Evolutionary conservation across 1,284 basidiomycete species (phyloP).

Genomic region (Apiotrichum gamsii): DNA sequence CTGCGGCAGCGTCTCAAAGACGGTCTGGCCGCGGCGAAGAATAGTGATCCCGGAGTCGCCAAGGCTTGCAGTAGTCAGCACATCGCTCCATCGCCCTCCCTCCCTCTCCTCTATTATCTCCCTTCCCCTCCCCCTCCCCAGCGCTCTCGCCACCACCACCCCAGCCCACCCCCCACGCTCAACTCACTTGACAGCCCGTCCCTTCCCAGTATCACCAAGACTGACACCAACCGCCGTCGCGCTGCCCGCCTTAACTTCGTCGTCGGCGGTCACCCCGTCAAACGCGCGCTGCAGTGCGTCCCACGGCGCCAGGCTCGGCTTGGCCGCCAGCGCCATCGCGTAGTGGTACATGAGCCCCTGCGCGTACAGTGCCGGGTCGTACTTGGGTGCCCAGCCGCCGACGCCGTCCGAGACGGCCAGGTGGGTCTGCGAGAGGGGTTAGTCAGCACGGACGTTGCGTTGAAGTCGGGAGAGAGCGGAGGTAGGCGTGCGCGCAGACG

Average conservation of each 20-base stretch:
- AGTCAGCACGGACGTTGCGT: no score
- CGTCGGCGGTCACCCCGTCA: constrained; percentile 47
- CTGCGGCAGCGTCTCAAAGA: constrained; percentile 35
- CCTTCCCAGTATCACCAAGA: constrained; percentile 43
- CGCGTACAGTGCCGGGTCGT: constrained; percentile 53
- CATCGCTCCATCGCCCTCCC: neutral
- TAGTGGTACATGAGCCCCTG: constrained; percentile 51
- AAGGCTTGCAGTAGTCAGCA: constrained; percentile 25
- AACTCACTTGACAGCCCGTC: constrained; percentile 51
- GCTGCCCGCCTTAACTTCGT: constrained; percentile 47
- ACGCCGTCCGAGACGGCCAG: constrained; percentile 53
- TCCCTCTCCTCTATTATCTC: neutral
- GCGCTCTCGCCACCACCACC: neutral
- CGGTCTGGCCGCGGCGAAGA: constrained; percentile 35
- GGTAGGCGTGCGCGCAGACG: no score
- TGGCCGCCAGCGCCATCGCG: constrained; percentile 25
- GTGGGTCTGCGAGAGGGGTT: no score
- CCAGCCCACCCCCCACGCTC: neutral
- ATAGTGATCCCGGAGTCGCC: constrained; percentile 47
- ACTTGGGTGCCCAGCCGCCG: constrained; percentile 53
- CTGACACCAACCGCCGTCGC: constrained; percentile 49
- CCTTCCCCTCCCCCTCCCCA: no score
- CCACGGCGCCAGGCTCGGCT: constrained; percentile 28
- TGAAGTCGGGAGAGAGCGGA: no score
- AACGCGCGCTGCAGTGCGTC: constrained; percentile 49